phyloP scores from a whole-genome alignment of 768 basidiomycete genomes.

The Lactarius hengduanensis region DNA sequence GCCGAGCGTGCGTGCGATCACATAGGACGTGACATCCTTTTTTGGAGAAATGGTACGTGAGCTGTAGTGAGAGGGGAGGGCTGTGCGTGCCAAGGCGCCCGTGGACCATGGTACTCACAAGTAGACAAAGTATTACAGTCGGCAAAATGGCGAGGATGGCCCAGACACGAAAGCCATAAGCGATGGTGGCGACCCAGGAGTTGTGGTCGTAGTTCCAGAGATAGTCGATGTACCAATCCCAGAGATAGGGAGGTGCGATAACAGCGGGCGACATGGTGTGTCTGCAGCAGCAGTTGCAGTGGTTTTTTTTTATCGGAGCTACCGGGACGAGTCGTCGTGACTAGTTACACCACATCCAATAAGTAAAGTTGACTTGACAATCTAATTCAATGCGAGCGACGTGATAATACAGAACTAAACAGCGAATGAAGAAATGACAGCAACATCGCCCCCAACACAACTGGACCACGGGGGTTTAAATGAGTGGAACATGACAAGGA shows the following conservation, averaged over 20 bases:
- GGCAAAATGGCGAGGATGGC: constrained; percentile 50
- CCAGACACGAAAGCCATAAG: constrained; percentile 62
- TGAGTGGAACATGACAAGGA: neutral
- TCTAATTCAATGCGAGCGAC: constrained; percentile 5
- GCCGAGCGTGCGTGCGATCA: constrained; percentile 79
- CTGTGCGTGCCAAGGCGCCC: neutral
- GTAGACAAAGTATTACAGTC: constrained; percentile 58
- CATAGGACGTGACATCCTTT: constrained; percentile 79
- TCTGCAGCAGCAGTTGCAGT: neutral
- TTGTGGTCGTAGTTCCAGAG: constrained; percentile 61
- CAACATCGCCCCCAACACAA: constrained; percentile 2
- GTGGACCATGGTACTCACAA: constrained; percentile 47
- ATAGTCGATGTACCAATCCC: constrained; percentile 59
- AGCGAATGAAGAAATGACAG: constrained; percentile 7
- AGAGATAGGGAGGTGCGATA: constrained; percentile 46
- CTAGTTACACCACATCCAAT: constrained; percentile 3
- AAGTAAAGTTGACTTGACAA: neutral
- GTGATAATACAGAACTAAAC: constrained; percentile 9
- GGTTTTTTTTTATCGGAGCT: neutral
- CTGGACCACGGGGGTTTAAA: constrained; percentile 3
- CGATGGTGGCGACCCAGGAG: constrained; percentile 67
- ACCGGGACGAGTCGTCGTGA: neutral
- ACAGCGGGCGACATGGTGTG: constrained; percentile 27
- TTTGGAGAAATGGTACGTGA: constrained; percentile 1
- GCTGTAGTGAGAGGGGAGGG: neutral